A percentile compares a stretch with the other conserved stretches of the same genome.
Conservation (phyloP, 2,329 filamentous ascomycete species). For the Pestalotiopsis fici region DNA sequence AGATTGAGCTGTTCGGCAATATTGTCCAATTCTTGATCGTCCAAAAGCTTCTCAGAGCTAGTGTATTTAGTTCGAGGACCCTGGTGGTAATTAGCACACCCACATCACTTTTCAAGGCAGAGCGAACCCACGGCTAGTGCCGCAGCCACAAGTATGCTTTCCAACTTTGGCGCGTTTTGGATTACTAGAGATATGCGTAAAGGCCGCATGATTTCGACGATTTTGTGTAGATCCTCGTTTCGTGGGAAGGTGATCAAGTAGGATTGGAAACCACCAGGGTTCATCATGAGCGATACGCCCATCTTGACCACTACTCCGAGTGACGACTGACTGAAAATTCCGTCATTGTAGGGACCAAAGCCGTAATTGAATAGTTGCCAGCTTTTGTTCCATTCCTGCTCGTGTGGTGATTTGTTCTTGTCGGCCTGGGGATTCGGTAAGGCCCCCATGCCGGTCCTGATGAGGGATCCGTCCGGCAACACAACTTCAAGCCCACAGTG, state of each 20-base stretch:
- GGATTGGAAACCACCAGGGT: slow-evolving; percentile 47
- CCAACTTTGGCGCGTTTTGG: neutral
- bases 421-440: slow-evolving; percentile 14
- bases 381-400: slow-evolving; percentile 29
- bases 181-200: neutral
- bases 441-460: slow-evolving; percentile 42
- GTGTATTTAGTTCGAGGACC: neutral
- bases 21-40: slow-evolving; percentile 40
- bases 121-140: too few species aligned
- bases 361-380: slow-evolving; percentile 45
- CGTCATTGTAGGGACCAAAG: slow-evolving; percentile 38
- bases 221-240: slow-evolving; percentile 48
- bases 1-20: slow-evolving; percentile 32
- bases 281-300: slow-evolving; percentile 53
- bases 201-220: slow-evolving; percentile 27
- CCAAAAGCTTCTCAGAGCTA: too few species aligned
- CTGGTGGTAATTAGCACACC: too few species aligned
- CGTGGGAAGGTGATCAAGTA: slow-evolving; percentile 43
- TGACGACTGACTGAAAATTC: slow-evolving; percentile 51
- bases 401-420: slow-evolving; percentile 12
- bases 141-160: too few species aligned
- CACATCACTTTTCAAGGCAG: too few species aligned
- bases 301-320: slow-evolving; percentile 55
- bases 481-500: slow-evolving; percentile 40
- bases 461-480: slow-evolving; percentile 16